Base-by-base conservation (phyloP, 2,329 filamentous ascomycete species). In the Epicoccum nigrum region DNA sequence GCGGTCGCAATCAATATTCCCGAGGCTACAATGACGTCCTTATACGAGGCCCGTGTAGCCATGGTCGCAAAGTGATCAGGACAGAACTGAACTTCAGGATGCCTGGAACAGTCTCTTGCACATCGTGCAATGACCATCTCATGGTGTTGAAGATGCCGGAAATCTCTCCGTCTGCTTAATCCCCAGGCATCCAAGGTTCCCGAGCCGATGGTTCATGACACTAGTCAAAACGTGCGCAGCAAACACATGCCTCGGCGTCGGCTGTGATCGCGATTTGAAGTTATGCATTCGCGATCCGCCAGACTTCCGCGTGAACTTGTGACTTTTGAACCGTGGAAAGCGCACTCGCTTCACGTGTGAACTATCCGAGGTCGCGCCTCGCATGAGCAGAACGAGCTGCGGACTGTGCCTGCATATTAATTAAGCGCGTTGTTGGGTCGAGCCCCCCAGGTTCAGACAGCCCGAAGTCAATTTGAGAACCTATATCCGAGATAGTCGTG, bases 201-300 rank as follows among this genome's bases (percentile, higher is more conserved):
- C 34, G 38, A 30, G 13, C 31, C 32, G 30, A 41, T 20, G 25
- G 35, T 16, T 8, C 20, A 21, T 40, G 15, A 12, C 9, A 15
- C 43, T 46, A 43, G 38, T 42, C 38, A 43, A 27, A 52, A 38
- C 20, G 49, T 52, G 43, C 43, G 21, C 37, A 47, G 49, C 32
- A 19, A 43, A n/a, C 20, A 28, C 19, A 42, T 42, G 38, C 49
- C 43, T 52, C 43, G 49, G 49, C 49, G 33, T 33, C 27, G 33
- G 49, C 20, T 23, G 35, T 12, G 16, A 32, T 35, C 27, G 7
- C 13, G 7, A 12, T 33, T 34, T n/a, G 20, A 13, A 9, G 7
- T 20, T 27, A n/a, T 33, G 31, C 20, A 33, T 3, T 23, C 17
- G 33, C 32, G n/a, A 35, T 27, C 11, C 21, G 30, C 6, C 28